Evolutionary conservation across 306 rosid species (phyloP), one percentile per base, ranked within the genome.

Genomic region (Cicer chorassanicum): DNA sequence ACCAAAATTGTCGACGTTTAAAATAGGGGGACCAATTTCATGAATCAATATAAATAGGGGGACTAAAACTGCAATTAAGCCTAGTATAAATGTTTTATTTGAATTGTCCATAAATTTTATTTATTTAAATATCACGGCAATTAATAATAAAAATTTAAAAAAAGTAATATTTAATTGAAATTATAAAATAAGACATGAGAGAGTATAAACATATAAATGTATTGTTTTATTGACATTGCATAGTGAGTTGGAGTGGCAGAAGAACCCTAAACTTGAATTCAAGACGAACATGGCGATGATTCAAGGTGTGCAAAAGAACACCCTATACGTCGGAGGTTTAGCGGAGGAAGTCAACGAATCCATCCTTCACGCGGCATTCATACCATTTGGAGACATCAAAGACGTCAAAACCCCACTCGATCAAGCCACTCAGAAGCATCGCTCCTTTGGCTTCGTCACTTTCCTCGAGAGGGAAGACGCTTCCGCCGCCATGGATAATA

Each of bases 381-480:
- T 94, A 14, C 96, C 97, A 0, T 94, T 91, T 65, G 98, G 97
- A 0, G 98, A 94, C 82, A 94, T 94, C 39, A 94, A 94, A 73
- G 98, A 91, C 75, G 97, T 91, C 4, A 91, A 91, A 80, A 94
- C 98, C 19, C 98, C 98, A 1, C 82, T 94, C 0, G 98, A 94
- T 66, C 97, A 88, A 40, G 98, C 98, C 57, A 91, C 98, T 7
- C 97, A 94, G 88, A 94, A 94, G 86, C 98, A 91, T 82, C 96
- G 98, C 0, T 91, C 98, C 11, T 94, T 94, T 63, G 98, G 98
- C 15, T 94, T 94, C 88, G 96, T 91, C 69, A 91, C 98, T 7
- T 91, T 94, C 82, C 84, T 94, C 56, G 98, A 93, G 64, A 79
- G 95, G 1, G 98, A 93, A 56, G 98, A 93, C 24, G 97, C 98